Evolutionary conservation across 2,329 filamentous ascomycete genomes (phyloP).

Genomic region (Cytospora chrysosperma): DNA sequence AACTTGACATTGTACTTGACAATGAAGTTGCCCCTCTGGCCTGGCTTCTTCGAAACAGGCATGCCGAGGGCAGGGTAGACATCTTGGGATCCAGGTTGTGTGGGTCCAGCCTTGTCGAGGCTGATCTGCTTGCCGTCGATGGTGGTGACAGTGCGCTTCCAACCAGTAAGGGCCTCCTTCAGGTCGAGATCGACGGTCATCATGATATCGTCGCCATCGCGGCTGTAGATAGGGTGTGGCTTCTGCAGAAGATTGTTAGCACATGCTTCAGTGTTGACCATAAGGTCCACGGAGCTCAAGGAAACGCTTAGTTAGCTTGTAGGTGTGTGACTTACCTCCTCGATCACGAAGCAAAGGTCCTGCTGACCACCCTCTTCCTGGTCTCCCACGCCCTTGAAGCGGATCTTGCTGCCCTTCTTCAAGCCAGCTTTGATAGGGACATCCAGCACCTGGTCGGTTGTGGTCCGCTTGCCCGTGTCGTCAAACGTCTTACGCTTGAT

Average conservation of each 20-base stretch:
- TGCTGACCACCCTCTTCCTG: slow-evolving; percentile 95
- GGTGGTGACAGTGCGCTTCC: slow-evolving; percentile 86
- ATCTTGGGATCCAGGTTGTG: slow-evolving; percentile 79
- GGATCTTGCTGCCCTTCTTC: slow-evolving; percentile 97
- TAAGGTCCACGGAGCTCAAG: not conserved
- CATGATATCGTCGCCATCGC: slow-evolving; percentile 84
- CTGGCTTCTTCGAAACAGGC: slow-evolving; percentile 89
- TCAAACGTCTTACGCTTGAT: slow-evolving; percentile 97
- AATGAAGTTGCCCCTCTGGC: slow-evolving; percentile 80
- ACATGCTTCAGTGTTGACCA: not conserved
- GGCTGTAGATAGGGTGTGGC: slow-evolving; percentile 78
- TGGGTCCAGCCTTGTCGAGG: slow-evolving; percentile 79
- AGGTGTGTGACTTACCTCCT: slow-evolving; percentile 66
- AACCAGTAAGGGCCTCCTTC: slow-evolving; percentile 93
- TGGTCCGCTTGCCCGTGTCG: slow-evolving; percentile 76
- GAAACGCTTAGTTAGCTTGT: not conserved
- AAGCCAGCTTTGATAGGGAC: slow-evolving; percentile 94
- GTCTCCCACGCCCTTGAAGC: slow-evolving; percentile 96
- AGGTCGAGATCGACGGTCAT: slow-evolving; percentile 78
- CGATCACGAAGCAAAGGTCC: slow-evolving; percentile 90
- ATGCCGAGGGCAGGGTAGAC: slow-evolving; percentile 85
- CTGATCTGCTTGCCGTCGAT: slow-evolving; percentile 87
- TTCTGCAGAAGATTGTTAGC: slow-evolving; percentile 62
- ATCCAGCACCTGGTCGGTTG: slow-evolving; percentile 86
- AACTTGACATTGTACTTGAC: slow-evolving; percentile 93